Base-by-base conservation (phyloP, 1,284 basidiomycete species). In the Ustilago tritici region DNA sequence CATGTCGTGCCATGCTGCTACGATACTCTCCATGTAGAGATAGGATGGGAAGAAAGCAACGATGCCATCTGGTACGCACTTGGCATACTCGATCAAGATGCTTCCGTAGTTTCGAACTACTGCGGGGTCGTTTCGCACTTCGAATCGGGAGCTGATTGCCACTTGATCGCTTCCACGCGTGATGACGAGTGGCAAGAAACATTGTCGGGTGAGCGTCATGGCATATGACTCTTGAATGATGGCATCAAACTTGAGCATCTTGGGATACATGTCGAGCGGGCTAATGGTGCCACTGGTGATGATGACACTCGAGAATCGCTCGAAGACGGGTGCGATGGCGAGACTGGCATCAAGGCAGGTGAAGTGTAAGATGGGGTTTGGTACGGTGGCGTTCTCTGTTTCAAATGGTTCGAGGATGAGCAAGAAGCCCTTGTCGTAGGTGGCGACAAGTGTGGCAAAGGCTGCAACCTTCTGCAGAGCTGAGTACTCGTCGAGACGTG, bases 1-100 rank as follows among this genome's bases (percentile, higher is more conserved):
- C 97, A 99, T 99, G 86, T 99, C 97, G 86, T 98, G 98, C 97
- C 97, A 99, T 14, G 97, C 97, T 2, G 95, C 95, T 23, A 99
- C 97, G 76, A 99, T 99, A 40, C 94, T 95, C 88, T 99, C 97
- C 97, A 99, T 99, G 88, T 99, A 99, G 32, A 99, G 91, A 88
- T 99, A 99, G 86, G 93, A 95, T 17, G 97, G 97, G 88, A 99
- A 99, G 90, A 99, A 99, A 9, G 95, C 96, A 38, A 98, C 97
- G 71, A 99, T 93, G n/a, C 97, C 97, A 87, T 99, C 97, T 7
- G 97, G 97, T 0, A 99, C 95, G 62, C 94, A 95, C 86, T 95
- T 96, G 87, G 94, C 94, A 88, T 98, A 98, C 87, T 99, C 97
- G 82, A 98, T 92, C 41, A 99, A 90, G 87, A 99, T 98, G 84